Conservation (phyloP, 2,329 filamentous ascomycete genomes). For the Aotearoamyces nothofagi region DNA sequence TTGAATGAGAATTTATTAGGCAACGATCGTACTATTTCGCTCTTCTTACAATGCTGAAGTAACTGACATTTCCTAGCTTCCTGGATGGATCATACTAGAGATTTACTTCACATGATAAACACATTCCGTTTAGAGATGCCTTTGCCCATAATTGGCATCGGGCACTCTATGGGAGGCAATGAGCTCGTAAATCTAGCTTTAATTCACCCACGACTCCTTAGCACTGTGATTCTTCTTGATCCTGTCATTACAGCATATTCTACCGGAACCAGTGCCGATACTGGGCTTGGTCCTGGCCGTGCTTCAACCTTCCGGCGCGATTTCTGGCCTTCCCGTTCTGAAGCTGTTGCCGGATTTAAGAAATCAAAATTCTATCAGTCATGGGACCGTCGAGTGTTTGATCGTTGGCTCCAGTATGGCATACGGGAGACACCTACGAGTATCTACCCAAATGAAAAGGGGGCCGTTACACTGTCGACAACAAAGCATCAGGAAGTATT, state of each 20-base stretch:
- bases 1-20: slow-evolving; percentile 65
- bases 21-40: slow-evolving; percentile 77
- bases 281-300: slow-evolving; percentile 28
- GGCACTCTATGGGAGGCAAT: slow-evolving; percentile 77
- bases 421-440: slow-evolving; percentile 58
- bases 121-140: slow-evolving; percentile 66
- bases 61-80: slow-evolving; percentile 49
- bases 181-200: slow-evolving; percentile 58
- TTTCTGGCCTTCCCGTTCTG: slow-evolving; percentile 61
- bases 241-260: slow-evolving; percentile 51
- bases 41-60: slow-evolving; percentile 8
- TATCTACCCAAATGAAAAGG: slow-evolving; percentile 31
- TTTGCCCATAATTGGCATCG: slow-evolving; percentile 65
- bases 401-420: slow-evolving; percentile 57
- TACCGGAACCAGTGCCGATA: slow-evolving; percentile 25
- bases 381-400: slow-evolving; percentile 72
- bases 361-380: slow-evolving; percentile 60
- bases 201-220: slow-evolving; percentile 68
- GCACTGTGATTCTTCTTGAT: slow-evolving; percentile 65
- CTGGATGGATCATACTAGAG: slow-evolving; percentile 76
- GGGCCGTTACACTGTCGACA: slow-evolving; percentile 57
- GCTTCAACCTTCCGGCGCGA: slow-evolving; percentile 63
- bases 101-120: slow-evolving; percentile 77
- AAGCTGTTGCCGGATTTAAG: slow-evolving; percentile 50
- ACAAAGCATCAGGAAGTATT: slow-evolving; percentile 82